These are phyloP conservation scores for Umbelopsis sp. DNA, from an alignment of 192 early-diverging fungal species.

Conservation along the genomic window DNA sequence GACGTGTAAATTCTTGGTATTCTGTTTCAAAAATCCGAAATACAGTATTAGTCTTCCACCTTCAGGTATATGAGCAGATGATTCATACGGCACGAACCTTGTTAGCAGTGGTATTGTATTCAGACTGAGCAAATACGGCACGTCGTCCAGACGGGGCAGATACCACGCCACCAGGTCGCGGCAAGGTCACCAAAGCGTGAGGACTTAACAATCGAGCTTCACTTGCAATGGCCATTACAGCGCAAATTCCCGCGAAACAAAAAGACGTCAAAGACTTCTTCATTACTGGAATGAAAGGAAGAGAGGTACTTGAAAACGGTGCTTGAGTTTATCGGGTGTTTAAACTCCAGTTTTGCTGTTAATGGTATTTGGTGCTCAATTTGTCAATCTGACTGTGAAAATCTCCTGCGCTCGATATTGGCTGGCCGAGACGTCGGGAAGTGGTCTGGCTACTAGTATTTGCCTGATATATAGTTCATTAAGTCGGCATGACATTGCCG, in stretches of 20 bases:
- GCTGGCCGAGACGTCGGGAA: too few species aligned
- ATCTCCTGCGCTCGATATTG: too few species aligned
- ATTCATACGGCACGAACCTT: constrained; percentile 24
- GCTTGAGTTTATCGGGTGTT: not conserved
- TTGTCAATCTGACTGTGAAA: not conserved
- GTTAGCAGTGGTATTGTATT: constrained; percentile 55
- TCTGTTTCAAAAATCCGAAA: too few species aligned
- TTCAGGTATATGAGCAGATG: not conserved
- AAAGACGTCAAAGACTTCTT: constrained; percentile 8
- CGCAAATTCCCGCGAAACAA: constrained; percentile 21
- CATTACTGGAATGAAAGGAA: not conserved
- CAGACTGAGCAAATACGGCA: constrained; percentile 63
- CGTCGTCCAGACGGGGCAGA: constrained; percentile 54
- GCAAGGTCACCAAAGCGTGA: constrained; percentile 65
- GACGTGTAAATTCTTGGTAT: constrained; percentile 55
- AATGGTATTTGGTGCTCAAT: constrained; percentile 7
- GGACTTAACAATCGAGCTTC: constrained; percentile 54
- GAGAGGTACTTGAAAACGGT: constrained; percentile 5
- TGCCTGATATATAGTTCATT: too few species aligned
- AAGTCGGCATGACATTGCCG: too few species aligned
- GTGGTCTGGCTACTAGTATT: too few species aligned
- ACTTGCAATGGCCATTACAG: constrained; percentile 10
- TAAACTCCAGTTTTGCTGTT: not conserved
- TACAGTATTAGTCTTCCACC: not conserved
- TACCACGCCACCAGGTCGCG: constrained; percentile 52